These are phyloP conservation scores for Jatropha multifida DNA, from an alignment of 441 rosid genomes.

Conservation along the genomic window DNA sequence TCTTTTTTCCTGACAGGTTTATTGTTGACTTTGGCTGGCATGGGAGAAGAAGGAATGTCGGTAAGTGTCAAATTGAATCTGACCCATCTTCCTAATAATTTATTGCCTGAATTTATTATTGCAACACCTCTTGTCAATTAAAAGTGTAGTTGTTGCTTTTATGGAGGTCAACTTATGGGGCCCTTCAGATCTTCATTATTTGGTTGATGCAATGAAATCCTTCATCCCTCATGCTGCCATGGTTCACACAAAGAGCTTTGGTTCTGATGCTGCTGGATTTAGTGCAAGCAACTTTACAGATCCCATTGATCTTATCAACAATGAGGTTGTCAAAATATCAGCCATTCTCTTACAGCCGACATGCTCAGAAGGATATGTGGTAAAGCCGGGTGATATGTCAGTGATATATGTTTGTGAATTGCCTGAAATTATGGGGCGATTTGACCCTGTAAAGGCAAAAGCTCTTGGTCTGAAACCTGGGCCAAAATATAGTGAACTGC, in stretches of 20 bases:
- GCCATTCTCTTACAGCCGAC: conserved; percentile 61
- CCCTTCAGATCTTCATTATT: conserved; percentile 81
- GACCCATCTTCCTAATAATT: neutral
- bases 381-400: conserved; percentile 74
- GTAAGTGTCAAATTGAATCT: conserved; percentile 44
- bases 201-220: conserved; percentile 89
- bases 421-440: conserved; percentile 79
- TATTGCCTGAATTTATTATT: neutral
- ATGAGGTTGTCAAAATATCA: conserved; percentile 88
- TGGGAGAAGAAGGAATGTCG: conserved; percentile 71
- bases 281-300: conserved; percentile 39
- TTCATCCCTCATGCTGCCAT: conserved; percentile 95
- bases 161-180: conserved; percentile 92
- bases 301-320: conserved; percentile 62
- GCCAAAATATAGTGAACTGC: conserved; percentile 74
- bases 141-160: conserved; percentile 22
- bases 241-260: conserved; percentile 88
- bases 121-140: neutral
- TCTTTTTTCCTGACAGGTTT: conserved; percentile 40
- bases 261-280: conserved; percentile 43
- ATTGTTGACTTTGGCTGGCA: conserved; percentile 69
- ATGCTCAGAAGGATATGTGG: conserved; percentile 33
- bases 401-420: conserved; percentile 84
- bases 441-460: conserved; percentile 71
- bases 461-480: conserved; percentile 83